Evolutionary conservation across 306 rosid species (phyloP).

Genomic region (Adenanthera pavonina): DNA sequence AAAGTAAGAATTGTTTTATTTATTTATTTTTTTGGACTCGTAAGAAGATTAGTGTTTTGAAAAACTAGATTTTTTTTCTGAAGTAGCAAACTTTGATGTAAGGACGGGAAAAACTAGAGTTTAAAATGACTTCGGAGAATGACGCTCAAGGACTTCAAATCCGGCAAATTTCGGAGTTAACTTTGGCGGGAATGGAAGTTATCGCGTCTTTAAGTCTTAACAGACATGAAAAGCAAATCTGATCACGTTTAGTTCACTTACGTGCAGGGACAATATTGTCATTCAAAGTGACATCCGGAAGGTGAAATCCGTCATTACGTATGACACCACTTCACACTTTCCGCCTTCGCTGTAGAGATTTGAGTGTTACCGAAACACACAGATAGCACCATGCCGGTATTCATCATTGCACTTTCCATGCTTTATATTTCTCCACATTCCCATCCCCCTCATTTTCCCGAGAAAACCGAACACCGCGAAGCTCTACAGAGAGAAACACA

Average conservation of each 20-base stretch:
- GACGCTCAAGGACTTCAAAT: background rate
- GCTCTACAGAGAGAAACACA: background rate
- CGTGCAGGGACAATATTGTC: slow-evolving; percentile 23
- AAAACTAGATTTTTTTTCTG: too few species aligned
- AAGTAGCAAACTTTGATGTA: too few species aligned
- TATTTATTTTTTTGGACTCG: too few species aligned
- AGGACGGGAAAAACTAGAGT: background rate
- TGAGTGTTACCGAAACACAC: slow-evolving; percentile 2
- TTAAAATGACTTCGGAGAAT: background rate
- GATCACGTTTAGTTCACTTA: slow-evolving; percentile 1
- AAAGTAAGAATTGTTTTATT: too few species aligned
- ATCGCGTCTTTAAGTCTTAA: background rate
- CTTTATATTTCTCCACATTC: background rate
- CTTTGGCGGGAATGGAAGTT: slow-evolving; percentile 46
- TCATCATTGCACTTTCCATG: slow-evolving; percentile 14
- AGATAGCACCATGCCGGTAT: slow-evolving; percentile 9
- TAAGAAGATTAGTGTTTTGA: too few species aligned
- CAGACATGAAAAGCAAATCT: background rate
- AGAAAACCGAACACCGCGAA: slow-evolving; percentile 8
- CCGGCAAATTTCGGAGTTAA: too few species aligned
- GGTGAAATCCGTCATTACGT: slow-evolving; percentile 27
- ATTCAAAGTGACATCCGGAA: background rate
- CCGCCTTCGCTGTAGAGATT: background rate
- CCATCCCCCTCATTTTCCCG: background rate
- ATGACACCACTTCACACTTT: background rate